phyloP scores from a whole-genome alignment of 306 rosid species.

The Medicago ruthenica region DNA sequence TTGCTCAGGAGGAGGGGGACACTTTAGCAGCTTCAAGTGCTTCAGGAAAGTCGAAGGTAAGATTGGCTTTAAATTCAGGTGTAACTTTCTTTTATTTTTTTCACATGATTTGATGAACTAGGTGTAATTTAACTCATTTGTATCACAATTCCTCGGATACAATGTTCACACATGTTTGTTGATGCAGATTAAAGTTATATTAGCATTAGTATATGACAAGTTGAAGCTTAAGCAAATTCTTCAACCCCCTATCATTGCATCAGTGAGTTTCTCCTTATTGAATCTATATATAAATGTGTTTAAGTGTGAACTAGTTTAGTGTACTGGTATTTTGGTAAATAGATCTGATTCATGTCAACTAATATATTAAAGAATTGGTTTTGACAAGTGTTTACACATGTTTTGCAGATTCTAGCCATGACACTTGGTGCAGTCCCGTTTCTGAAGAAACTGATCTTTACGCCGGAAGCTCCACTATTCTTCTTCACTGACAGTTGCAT shows the following conservation, averaged over 20 bases:
- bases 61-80: no score
- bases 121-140: not conserved
- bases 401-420: constrained; percentile 91
- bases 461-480: constrained; percentile 84
- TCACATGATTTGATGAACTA: not conserved
- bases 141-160: constrained; percentile 13
- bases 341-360: not conserved
- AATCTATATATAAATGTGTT: constrained; percentile 26
- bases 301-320: constrained; percentile 26
- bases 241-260: constrained; percentile 97
- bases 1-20: constrained; percentile 57
- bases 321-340: constrained; percentile 37
- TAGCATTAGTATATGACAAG: constrained; percentile 60
- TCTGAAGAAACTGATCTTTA: constrained; percentile 71
- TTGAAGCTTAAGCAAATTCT: constrained; percentile 92
- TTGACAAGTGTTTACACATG: not conserved
- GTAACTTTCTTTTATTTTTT: no score
- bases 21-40: constrained; percentile 46
- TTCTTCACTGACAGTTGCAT: constrained; percentile 98
- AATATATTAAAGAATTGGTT: not conserved
- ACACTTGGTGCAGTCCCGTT: constrained; percentile 76
- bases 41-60: constrained; percentile 61
- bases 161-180: constrained; percentile 36
- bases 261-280: constrained; percentile 64
- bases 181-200: constrained; percentile 64